Percentiles rank a stretch among this genome's conserved stretches.
phyloP scores from a whole-genome alignment of 2,329 filamentous ascomycete genomes.

The Colletotrichum sublineola region DNA sequence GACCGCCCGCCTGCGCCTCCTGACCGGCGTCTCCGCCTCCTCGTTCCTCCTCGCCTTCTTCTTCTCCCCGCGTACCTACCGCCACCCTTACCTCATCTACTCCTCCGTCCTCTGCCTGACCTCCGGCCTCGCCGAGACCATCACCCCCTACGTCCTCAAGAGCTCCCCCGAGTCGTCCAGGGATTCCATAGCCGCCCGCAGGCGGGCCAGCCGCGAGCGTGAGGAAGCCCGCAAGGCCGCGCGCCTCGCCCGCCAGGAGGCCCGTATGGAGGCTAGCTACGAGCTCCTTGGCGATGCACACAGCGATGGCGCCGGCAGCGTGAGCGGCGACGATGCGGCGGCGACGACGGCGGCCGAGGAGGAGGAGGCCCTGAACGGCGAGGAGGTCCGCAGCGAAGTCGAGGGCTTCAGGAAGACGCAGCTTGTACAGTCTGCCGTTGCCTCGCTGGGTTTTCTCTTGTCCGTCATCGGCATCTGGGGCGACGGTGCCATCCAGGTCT shows the following conservation, averaged over 20 bases:
- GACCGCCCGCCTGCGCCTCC: slow-evolving; percentile 73
- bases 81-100: slow-evolving; percentile 93
- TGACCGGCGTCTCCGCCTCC: slow-evolving; percentile 77
- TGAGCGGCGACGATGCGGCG: slow-evolving; percentile 62
- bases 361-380: slow-evolving; percentile 67
- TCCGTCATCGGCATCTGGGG: slow-evolving; percentile 76
- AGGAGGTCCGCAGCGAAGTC: slow-evolving; percentile 70
- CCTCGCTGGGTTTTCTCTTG: slow-evolving; percentile 70
- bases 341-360: slow-evolving; percentile 55
- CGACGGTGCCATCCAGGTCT: slow-evolving; percentile 60
- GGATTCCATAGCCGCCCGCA: slow-evolving; percentile 45
- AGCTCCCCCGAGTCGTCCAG: slow-evolving; percentile 47
- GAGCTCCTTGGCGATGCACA: slow-evolving; percentile 73
- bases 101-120: slow-evolving; percentile 77
- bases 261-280: slow-evolving; percentile 78
- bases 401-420: slow-evolving; percentile 68
- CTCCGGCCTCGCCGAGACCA: slow-evolving; percentile 66
- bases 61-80: slow-evolving; percentile 78
- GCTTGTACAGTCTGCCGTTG: slow-evolving; percentile 65
- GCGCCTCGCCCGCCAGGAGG: slow-evolving; percentile 48
- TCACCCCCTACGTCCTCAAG: slow-evolving; percentile 60
- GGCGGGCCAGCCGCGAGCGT: slow-evolving; percentile 47
- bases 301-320: slow-evolving; percentile 58
- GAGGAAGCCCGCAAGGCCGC: slow-evolving; percentile 46
- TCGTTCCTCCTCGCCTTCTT: slow-evolving; percentile 83